Base-by-base conservation (phyloP, 2,329 filamentous ascomycete genomes). In the Tolypocladium ovalisporum region DNA sequence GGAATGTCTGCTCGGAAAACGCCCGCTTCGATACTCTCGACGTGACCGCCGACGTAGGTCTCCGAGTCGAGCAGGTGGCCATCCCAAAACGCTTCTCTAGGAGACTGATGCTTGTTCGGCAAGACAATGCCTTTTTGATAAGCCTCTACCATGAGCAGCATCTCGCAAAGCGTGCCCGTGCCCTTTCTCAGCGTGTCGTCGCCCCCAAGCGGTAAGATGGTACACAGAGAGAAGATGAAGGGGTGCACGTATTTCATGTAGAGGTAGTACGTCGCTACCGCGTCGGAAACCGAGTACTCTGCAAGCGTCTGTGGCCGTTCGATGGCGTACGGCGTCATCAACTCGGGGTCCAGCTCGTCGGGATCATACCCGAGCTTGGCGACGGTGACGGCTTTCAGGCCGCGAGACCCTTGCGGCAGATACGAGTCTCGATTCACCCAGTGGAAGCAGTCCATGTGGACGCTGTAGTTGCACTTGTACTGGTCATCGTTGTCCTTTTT, bases 201-300 rank as follows among this genome's bases (percentile, higher is more conserved):
- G 37, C 92, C 90, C 51, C 90, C 90, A 1, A 99, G 80, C 0
- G 94, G 94, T 70, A 99, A 79, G 75, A 99, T 97, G 1, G 92
- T 99, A 74, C 94, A 99, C 0, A 99, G 78, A 1, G 95, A 97
- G 79, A 99, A 99, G 70, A 99, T 94, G 77, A 99, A 99, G 4
- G 94, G 94, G 71, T 99, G 94, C n/a, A 99, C 90, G 71, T 99
- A 99, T 86, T 99, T 99, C 95, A 99, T 99, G 80, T 99, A 99
- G 61, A 99, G 77, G 69, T 99, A 99, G 71, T 99, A 99, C 0
- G 94, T 99, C 27, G 94, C 94, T 54, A 99, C 94, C 12, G 95
- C 95, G 79, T 99, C 95, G 66, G 95, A 99, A 51, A 99, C 94
- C 0, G 95, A 99, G 74, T 99, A 99, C 68, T 99, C 94, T 10